A percentile compares a stretch with the other conserved stretches of the same genome.
phyloP scores from a whole-genome alignment of 2,329 filamentous ascomycete genomes.

The Pseudocercospora eumusae region DNA sequence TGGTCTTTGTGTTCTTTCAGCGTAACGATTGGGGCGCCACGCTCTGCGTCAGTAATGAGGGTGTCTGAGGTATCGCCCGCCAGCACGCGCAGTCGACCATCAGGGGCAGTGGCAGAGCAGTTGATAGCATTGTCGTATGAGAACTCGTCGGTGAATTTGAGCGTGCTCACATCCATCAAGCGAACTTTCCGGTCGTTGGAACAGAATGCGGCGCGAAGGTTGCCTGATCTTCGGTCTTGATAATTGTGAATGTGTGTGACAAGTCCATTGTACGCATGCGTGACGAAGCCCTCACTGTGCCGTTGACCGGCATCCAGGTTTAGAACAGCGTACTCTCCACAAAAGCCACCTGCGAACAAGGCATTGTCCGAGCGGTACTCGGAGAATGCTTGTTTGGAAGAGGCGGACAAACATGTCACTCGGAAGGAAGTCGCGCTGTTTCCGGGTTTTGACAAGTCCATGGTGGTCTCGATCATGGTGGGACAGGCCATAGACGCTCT shows the following conservation, averaged over 20 bases:
- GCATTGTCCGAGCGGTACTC: slow-evolving; percentile 15
- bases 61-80: slow-evolving; percentile 70
- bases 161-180: slow-evolving; percentile 57
- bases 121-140: slow-evolving; percentile 67
- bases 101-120: slow-evolving; percentile 70
- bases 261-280: slow-evolving; percentile 54
- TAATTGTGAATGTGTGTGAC: slow-evolving; percentile 61
- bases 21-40: slow-evolving; percentile 56
- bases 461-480: slow-evolving; percentile 44
- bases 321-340: slow-evolving; percentile 58
- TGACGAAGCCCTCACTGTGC: slow-evolving; percentile 52
- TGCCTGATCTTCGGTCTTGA: slow-evolving; percentile 48
- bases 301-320: slow-evolving; percentile 22
- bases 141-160: slow-evolving; percentile 59
- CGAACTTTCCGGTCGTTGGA: slow-evolving; percentile 60
- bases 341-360: slow-evolving; percentile 58
- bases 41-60: slow-evolving; percentile 67
- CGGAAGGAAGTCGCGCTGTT: slow-evolving; percentile 21
- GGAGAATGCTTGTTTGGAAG: slow-evolving; percentile 7
- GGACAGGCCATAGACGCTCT: slow-evolving; percentile 53
- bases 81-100: slow-evolving; percentile 69
- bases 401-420: slow-evolving; percentile 29
- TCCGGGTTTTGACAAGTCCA: slow-evolving; percentile 48
- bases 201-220: slow-evolving; percentile 56
- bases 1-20: slow-evolving; percentile 63